A percentile compares a stretch with the other conserved stretches of the same genome.
Conservation (phyloP, 495 filamentous ascomycete genomes). For the Xylaria castorea region DNA sequence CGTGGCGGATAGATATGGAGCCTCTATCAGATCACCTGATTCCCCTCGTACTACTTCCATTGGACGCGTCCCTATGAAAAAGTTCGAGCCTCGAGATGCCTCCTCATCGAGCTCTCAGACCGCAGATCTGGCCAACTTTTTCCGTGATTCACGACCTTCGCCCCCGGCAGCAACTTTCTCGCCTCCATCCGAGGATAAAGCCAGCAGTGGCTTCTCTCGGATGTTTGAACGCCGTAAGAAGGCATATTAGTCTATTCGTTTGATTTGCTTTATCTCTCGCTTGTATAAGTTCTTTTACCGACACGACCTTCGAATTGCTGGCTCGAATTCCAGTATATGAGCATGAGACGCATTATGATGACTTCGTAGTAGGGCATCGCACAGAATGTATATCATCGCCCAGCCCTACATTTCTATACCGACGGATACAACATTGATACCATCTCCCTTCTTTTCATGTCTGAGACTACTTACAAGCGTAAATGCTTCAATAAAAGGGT, state of each 20-base stretch:
- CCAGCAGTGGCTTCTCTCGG: conserved; percentile 36
- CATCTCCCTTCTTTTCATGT: conserved; percentile 22
- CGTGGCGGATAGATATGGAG: conserved; percentile 36
- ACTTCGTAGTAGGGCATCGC: neutral
- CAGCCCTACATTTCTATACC: neutral
- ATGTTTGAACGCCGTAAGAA: conserved; percentile 46
- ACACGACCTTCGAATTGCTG: neutral
- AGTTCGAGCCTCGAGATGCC: conserved; percentile 59
- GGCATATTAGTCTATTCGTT: conserved; percentile 30
- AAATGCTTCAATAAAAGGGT: neutral
- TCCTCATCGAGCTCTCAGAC: conserved; percentile 55
- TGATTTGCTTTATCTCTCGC: neutral
- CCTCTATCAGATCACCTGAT: conserved; percentile 28
- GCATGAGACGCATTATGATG: neutral
- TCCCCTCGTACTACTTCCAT: conserved; percentile 29
- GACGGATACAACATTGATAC: conserved; percentile 33
- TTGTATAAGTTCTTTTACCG: neutral
- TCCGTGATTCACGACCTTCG: conserved; percentile 79
- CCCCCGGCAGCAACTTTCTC: conserved; percentile 33
- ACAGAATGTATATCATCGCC: conserved; percentile 1
- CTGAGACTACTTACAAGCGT: neutral
- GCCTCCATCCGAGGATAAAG: conserved; percentile 36
- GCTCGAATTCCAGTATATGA: neutral
- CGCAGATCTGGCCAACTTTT: conserved; percentile 79
- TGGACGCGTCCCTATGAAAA: conserved; percentile 57